These are phyloP conservation scores for Dalbergia oliveri DNA, from an alignment of 306 rosid species.

Conservation along the genomic window DNA sequence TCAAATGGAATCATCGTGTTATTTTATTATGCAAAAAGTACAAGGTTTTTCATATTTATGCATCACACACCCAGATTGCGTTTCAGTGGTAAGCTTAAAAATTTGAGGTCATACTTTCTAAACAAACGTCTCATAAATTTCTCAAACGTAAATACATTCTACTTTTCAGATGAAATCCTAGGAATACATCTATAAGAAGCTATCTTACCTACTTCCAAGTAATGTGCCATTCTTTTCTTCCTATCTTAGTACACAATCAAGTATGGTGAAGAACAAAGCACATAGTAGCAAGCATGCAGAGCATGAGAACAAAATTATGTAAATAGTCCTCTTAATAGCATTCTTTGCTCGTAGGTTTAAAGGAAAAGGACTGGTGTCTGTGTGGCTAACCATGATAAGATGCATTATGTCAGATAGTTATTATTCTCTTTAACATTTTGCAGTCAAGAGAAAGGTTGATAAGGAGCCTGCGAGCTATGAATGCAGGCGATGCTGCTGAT, in stretches of 20 bases:
- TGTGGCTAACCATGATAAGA: constrained; percentile 34
- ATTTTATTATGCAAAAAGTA: constrained; percentile 35
- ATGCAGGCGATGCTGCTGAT: constrained; percentile 97
- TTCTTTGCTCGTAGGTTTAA: constrained; percentile 26
- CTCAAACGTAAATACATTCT: background rate
- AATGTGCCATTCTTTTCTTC: constrained; percentile 6
- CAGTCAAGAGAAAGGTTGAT: constrained; percentile 91
- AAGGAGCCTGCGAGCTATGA: constrained; percentile 84
- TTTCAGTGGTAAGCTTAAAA: constrained; percentile 19
- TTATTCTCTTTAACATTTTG: constrained; percentile 46
- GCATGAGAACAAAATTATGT: constrained; percentile 29
- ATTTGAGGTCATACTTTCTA: constrained; percentile 8
- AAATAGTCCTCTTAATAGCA: constrained; percentile 17
- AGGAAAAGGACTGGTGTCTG: constrained; percentile 6
- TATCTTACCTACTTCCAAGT: background rate
- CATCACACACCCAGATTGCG: background rate
- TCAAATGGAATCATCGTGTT: constrained; percentile 13
- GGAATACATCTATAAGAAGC: background rate
- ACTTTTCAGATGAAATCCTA: constrained; percentile 17
- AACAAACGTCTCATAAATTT: constrained; percentile 8
- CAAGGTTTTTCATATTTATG: background rate
- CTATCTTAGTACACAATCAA: constrained; percentile 15
- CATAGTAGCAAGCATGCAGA: constrained; percentile 13
- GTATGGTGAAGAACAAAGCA: constrained; percentile 15
- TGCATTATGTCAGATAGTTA: constrained; percentile 16